Conservation (phyloP, 208 protist species). For the Acanthamoeba royreba region DNA sequence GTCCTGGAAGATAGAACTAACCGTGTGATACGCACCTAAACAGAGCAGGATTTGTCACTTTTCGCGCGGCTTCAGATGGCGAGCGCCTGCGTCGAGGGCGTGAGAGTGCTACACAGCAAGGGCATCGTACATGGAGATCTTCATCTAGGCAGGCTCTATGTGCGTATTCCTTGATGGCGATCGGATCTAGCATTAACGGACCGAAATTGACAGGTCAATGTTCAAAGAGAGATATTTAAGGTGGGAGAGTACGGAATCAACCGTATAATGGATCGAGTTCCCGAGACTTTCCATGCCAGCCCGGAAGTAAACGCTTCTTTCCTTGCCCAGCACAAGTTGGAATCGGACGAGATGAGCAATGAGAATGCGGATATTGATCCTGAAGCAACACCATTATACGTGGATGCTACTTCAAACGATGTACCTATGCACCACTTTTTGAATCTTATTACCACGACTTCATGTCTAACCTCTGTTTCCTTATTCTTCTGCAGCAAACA, state of each 20-base stretch:
- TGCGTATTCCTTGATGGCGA: not conserved
- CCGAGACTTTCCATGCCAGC: not conserved
- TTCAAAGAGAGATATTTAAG: not conserved
- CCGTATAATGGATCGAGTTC: not conserved
- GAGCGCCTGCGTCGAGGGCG: not conserved
- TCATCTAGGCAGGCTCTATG: not conserved
- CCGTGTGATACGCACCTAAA: not conserved
- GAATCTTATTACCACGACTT: too few species aligned
- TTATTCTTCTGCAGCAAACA: too few species aligned
- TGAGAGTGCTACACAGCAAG: not conserved
- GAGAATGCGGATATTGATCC: too few species aligned
- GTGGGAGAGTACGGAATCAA: not conserved
- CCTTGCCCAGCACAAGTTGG: not conserved
- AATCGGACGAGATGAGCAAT: not conserved
- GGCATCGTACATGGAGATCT: not conserved
- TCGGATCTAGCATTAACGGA: too few species aligned
- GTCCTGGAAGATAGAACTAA: too few species aligned
- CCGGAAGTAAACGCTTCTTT: not conserved
- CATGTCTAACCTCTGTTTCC: too few species aligned
- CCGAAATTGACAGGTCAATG: not conserved
- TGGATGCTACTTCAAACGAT: too few species aligned
- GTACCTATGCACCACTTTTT: too few species aligned
- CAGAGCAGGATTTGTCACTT: not conserved
- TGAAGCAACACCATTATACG: too few species aligned
- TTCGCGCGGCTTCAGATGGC: not conserved